These are phyloP conservation scores for Penicillium sumatraense DNA, from an alignment of 2,329 filamentous ascomycete genomes.

Conservation along the genomic window DNA sequence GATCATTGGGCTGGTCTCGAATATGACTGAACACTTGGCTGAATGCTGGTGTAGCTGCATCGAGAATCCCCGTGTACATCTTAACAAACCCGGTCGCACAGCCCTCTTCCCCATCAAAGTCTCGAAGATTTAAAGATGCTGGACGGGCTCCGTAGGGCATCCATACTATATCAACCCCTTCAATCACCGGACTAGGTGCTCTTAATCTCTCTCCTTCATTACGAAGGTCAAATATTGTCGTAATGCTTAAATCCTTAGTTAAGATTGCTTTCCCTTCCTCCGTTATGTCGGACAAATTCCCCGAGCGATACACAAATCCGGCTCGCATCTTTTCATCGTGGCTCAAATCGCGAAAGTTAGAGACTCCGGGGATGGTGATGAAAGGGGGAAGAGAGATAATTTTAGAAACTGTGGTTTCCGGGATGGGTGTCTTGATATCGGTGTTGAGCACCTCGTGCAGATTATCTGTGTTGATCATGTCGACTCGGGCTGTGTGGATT, in stretches of 20 bases:
- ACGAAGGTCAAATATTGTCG: conserved; percentile 71
- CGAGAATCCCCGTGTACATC: conserved; percentile 70
- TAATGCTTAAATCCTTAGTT: conserved; percentile 59
- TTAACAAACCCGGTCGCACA: conserved; percentile 68
- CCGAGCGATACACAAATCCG: conserved; percentile 68
- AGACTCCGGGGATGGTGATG: conserved; percentile 29
- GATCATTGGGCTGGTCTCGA: conserved; percentile 48
- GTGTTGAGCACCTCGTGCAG: conserved; percentile 27
- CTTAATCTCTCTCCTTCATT: conserved; percentile 53
- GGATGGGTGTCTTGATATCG: conserved; percentile 30
- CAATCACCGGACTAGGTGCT: conserved; percentile 55
- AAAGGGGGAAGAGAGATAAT: conserved; percentile 34
- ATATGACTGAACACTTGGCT: conserved; percentile 66
- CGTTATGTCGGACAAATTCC: conserved; percentile 65
- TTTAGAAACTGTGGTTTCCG: conserved; percentile 20
- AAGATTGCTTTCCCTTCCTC: conserved; percentile 59
- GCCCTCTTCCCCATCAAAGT: conserved; percentile 53
- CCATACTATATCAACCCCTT: conserved; percentile 60
- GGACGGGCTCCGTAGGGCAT: conserved; percentile 56
- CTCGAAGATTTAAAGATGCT: conserved; percentile 21
- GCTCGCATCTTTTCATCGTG: conserved; percentile 48
- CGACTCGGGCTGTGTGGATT: no score
- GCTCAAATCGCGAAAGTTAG: conserved; percentile 35
- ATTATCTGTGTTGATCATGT: conserved; percentile 25
- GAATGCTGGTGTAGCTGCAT: conserved; percentile 63